A percentile compares a stretch with the other conserved stretches of the same genome.
Conservation (phyloP, 2,329 filamentous ascomycete species). For the Ceratocystis cacaofunesta region DNA sequence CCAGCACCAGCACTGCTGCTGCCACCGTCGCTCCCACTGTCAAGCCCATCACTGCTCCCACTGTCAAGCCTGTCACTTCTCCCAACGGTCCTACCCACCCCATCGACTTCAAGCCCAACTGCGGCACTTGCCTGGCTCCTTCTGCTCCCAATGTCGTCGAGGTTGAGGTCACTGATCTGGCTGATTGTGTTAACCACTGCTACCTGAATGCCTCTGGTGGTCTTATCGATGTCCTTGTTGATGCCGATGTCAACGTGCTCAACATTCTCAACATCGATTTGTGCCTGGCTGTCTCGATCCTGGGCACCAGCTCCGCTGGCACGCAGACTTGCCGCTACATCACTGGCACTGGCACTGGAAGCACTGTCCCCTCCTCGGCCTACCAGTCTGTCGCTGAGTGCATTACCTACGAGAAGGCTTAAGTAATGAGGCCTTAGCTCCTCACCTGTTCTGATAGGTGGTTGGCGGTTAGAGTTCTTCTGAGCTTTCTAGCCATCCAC, state of each 20-base stretch:
- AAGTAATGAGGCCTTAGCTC: background rate
- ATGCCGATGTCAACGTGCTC: constrained; percentile 19
- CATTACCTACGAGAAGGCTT: constrained; percentile 11
- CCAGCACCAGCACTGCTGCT: background rate
- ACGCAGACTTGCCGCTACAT: constrained; percentile 14
- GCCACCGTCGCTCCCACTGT: background rate
- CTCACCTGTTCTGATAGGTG: too few species aligned
- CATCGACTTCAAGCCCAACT: constrained; percentile 43
- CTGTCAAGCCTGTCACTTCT: background rate
- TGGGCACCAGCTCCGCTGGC: constrained; percentile 7
- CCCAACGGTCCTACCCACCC: constrained; percentile 37
- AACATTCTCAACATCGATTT: constrained; percentile 19
- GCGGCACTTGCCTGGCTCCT: constrained; percentile 15
- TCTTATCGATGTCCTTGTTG: constrained; percentile 11
- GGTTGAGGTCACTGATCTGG: constrained; percentile 6
- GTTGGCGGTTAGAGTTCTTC: background rate
- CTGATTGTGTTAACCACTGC: constrained; percentile 15
- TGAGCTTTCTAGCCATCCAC: background rate
- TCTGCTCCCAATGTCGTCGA: constrained; percentile 8
- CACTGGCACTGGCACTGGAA: constrained; percentile 9
- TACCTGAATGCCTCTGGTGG: constrained; percentile 12
- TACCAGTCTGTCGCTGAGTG: background rate
- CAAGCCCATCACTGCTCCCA: background rate
- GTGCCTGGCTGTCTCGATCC: constrained; percentile 15
- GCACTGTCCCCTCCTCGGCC: constrained; percentile 2